Evolutionary conservation across 2,329 filamentous ascomycete species (phyloP).

Genomic region (Emericellopsis atlantica): DNA sequence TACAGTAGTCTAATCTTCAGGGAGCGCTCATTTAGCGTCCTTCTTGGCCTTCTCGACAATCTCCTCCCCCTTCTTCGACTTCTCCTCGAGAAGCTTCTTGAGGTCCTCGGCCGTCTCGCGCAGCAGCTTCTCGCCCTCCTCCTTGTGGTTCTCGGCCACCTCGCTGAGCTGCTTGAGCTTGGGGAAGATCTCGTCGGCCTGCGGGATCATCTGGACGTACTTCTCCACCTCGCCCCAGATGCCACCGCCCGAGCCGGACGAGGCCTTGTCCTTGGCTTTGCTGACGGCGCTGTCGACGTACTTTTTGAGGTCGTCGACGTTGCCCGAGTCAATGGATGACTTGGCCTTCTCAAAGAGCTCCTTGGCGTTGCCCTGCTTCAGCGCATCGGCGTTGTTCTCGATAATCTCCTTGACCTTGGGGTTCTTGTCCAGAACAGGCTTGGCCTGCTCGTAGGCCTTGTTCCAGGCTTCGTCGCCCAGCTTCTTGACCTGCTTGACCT

Average conservation of each 20-base stretch:
- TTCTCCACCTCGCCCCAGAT: slow-evolving; percentile 40
- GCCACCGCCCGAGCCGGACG: slow-evolving; percentile 13
- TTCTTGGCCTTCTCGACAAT: slow-evolving; percentile 42
- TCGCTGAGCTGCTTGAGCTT: slow-evolving; percentile 54
- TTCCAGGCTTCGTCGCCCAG: slow-evolving; percentile 61
- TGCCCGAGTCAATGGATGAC: slow-evolving; percentile 47
- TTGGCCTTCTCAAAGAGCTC: slow-evolving; percentile 53
- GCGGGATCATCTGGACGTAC: slow-evolving; percentile 54
- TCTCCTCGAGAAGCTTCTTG: slow-evolving; percentile 49
- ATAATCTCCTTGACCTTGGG: slow-evolving; percentile 62
- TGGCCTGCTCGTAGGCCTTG: slow-evolving; percentile 57
- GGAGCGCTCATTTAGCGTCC: slow-evolving; percentile 20
- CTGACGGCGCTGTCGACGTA: slow-evolving; percentile 18
- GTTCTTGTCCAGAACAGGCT: slow-evolving; percentile 64
- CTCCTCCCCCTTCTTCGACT: slow-evolving; percentile 42
- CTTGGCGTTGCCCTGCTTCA: slow-evolving; percentile 54
- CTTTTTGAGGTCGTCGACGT: slow-evolving; percentile 30
- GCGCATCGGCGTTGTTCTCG: slow-evolving; percentile 54
- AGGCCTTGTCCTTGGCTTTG: slow-evolving; percentile 12
- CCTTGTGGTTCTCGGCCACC: slow-evolving; percentile 52
- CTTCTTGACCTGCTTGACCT: slow-evolving; percentile 52
- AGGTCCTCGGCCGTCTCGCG: slow-evolving; percentile 59
- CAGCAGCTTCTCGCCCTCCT: slow-evolving; percentile 57
- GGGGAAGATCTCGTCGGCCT: slow-evolving; percentile 49
- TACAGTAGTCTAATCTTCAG: too few species aligned